A percentile compares a stretch with the other conserved stretches of the same genome.
These are phyloP conservation scores for Monilinia vaccinii-corymbosi DNA, from an alignment of 2,329 filamentous ascomycete genomes.

Conservation along the genomic window DNA sequence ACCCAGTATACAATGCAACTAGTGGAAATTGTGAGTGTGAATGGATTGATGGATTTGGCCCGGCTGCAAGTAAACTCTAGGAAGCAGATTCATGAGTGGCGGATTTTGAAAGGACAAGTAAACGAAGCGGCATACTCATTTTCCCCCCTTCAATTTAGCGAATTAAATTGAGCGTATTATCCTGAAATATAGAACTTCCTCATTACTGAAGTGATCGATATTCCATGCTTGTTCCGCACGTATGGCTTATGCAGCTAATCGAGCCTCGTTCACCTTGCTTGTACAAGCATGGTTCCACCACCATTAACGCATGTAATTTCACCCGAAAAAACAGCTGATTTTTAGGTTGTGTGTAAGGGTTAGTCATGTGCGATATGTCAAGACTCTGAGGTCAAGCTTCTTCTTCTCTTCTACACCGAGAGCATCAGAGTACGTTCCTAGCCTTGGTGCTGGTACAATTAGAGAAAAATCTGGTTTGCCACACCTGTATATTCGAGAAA, in stretches of 20 bases:
- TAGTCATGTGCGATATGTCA: background rate
- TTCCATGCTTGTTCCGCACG: background rate
- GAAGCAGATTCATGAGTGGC: background rate
- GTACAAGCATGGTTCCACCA: background rate
- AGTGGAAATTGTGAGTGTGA: conserved; percentile 9
- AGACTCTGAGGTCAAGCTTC: background rate
- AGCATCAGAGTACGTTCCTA: background rate
- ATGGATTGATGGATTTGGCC: conserved; percentile 11
- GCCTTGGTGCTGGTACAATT: too few relatives aligned
- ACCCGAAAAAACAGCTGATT: background rate
- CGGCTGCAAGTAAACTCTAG: background rate
- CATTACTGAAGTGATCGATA: background rate
- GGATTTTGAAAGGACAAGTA: background rate
- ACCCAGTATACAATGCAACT: conserved; percentile 7
- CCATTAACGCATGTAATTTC: background rate
- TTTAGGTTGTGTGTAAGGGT: background rate
- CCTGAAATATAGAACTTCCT: background rate
- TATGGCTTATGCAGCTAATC: background rate
- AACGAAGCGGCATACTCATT: background rate
- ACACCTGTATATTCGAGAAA: background rate
- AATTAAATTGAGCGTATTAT: background rate
- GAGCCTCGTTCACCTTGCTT: too few relatives aligned
- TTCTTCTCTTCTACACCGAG: background rate
- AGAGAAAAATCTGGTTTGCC: background rate
- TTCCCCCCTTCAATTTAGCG: background rate